These are phyloP conservation scores for Coprinopsis sp. DNA, from an alignment of 768 basidiomycete species.

Conservation along the genomic window DNA sequence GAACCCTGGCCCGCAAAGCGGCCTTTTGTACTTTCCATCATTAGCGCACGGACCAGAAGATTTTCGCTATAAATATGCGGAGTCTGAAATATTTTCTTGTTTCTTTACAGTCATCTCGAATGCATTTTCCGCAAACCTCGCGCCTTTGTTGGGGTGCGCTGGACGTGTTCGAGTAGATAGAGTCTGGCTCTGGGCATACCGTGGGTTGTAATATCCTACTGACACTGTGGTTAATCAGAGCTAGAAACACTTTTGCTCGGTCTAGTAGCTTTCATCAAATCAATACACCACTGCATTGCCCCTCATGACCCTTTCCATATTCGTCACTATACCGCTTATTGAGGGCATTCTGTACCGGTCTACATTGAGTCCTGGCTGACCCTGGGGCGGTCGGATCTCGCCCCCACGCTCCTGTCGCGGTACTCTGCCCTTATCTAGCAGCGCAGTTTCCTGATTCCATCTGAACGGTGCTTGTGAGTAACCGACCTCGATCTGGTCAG, in stretches of 20 bases:
- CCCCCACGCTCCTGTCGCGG: no score
- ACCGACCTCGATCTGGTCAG: no score
- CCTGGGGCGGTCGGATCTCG: no score
- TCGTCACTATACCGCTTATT: no score
- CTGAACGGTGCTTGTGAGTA: no score
- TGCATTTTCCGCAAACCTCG: conserved; percentile 16
- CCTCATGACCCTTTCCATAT: no score
- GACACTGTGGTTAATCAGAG: conserved; percentile 70
- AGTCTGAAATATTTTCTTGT: conserved; percentile 17
- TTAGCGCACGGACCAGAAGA: conserved; percentile 29
- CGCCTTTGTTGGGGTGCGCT: conserved; percentile 16
- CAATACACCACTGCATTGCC: no score
- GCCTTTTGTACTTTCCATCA: conserved; percentile 16
- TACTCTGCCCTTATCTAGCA: no score
- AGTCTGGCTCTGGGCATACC: conserved; percentile 70
- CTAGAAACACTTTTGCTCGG: conserved; percentile 40
- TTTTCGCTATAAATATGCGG: conserved; percentile 7
- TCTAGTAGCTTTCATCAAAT: neutral
- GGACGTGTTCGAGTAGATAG: conserved; percentile 44
- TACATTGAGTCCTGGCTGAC: no score
- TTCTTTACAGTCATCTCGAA: conserved; percentile 32
- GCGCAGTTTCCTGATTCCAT: no score
- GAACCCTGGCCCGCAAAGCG: neutral
- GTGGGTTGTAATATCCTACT: conserved; percentile 40
- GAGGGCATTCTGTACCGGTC: no score